Evolutionary conservation across 768 basidiomycete genomes (phyloP).

Genomic region (Galerina marginata): DNA sequence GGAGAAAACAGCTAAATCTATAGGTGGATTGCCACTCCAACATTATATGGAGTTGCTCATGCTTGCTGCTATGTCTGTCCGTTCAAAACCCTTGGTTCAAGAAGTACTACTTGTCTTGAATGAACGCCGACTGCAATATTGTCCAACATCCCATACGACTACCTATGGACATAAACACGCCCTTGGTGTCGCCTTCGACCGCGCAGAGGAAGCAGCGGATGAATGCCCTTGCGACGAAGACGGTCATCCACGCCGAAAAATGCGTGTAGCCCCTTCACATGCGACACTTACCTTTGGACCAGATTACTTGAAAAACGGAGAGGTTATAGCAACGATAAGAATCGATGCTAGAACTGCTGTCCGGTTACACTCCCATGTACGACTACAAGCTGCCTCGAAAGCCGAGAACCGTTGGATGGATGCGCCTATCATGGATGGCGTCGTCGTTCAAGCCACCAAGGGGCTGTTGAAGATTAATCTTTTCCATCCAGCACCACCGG

Average conservation of each 20-base stretch:
- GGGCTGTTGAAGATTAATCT: constrained; percentile 62
- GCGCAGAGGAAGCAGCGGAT: constrained; percentile 70
- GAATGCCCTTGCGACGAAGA: constrained; percentile 71
- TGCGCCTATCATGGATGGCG: constrained; percentile 57
- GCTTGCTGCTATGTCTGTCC: constrained; percentile 55
- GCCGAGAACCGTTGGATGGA: constrained; percentile 54
- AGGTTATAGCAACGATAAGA: constrained; percentile 57
- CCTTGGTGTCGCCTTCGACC: constrained; percentile 63
- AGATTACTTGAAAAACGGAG: constrained; percentile 34
- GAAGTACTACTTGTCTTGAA: constrained; percentile 66
- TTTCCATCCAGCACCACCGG: constrained; percentile 64
- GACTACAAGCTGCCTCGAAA: constrained; percentile 62
- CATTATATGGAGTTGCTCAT: constrained; percentile 60
- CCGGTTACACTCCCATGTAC: constrained; percentile 69
- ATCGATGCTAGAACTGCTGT: constrained; percentile 56
- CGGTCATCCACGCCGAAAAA: constrained; percentile 52
- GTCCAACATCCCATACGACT: constrained; percentile 27
- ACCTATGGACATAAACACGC: constrained; percentile 62
- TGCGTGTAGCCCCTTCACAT: constrained; percentile 47
- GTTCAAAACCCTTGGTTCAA: constrained; percentile 56
- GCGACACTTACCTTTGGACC: constrained; percentile 43
- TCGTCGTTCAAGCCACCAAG: constrained; percentile 57
- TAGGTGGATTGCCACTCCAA: constrained; percentile 43
- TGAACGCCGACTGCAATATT: constrained; percentile 33
- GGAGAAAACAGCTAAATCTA: constrained; percentile 55